Conservation (phyloP, 2,329 filamentous ascomycete genomes). For the Plenodomus tracheiphilus region DNA sequence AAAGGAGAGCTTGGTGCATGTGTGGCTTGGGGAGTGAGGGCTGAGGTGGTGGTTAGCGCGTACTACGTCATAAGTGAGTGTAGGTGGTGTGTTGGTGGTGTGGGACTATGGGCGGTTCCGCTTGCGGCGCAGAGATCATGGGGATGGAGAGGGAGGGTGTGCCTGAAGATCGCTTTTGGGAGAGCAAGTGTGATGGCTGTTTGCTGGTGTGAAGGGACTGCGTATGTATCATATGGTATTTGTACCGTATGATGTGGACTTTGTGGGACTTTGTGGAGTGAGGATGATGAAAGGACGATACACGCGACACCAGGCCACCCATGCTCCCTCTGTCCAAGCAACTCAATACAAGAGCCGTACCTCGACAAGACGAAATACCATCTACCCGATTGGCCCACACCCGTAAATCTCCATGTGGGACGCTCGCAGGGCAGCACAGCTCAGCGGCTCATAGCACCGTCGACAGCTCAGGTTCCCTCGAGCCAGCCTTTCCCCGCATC, state of each 20-base stretch:
- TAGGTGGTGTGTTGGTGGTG: slow-evolving; percentile 4
- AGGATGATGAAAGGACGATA: neutral
- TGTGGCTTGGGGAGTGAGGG: too few species aligned
- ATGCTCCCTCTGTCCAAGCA: too few species aligned
- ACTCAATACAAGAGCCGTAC: neutral
- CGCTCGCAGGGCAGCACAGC: neutral
- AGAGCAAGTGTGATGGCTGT: too few species aligned
- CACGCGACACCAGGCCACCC: too few species aligned
- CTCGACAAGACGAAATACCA: neutral
- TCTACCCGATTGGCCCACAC: neutral
- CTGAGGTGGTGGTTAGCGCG: slow-evolving; percentile 8
- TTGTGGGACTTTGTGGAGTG: neutral
- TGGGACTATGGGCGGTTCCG: slow-evolving; percentile 9
- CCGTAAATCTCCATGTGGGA: neutral
- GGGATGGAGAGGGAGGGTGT: slow-evolving; percentile 4
- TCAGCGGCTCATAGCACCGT: neutral
- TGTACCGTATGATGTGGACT: too few species aligned
- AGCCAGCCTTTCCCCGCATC: neutral
- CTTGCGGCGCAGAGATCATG: slow-evolving; percentile 11
- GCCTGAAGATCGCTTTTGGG: slow-evolving; percentile 14
- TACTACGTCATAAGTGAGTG: slow-evolving; percentile 13
- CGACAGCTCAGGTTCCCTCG: too few species aligned
- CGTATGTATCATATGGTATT: too few species aligned
- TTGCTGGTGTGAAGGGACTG: too few species aligned
- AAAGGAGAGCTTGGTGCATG: slow-evolving; percentile 2